Conservation (phyloP, 2,329 filamentous ascomycete genomes). For the Biscogniauxia marginata region DNA sequence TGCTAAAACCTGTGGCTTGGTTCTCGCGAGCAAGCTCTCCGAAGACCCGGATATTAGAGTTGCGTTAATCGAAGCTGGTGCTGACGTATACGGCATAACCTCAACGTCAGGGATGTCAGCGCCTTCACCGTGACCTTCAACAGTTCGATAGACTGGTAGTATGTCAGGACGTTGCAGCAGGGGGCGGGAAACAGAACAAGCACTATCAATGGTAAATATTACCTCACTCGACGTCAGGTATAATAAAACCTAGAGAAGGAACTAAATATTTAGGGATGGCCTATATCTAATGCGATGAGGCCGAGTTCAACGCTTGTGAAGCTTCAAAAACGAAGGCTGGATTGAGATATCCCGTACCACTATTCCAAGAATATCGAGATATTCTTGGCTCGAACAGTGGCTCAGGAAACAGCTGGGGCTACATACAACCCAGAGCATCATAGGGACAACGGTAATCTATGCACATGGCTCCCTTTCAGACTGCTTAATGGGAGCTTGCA, state of each 20-base stretch:
- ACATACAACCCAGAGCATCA: slow-evolving; percentile 36
- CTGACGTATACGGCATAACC: slow-evolving; percentile 35
- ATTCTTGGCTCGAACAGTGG: slow-evolving; percentile 33
- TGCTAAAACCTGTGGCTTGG: slow-evolving; percentile 37
- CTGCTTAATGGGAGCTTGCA: slow-evolving; percentile 36
- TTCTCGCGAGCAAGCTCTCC: slow-evolving; percentile 38
- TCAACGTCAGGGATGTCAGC: slow-evolving; percentile 31
- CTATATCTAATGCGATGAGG: slow-evolving; percentile 43
- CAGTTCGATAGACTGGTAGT: slow-evolving; percentile 37
- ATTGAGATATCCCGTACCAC: slow-evolving; percentile 43
- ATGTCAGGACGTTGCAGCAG: slow-evolving; percentile 32
- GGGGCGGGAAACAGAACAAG: slow-evolving; percentile 36
- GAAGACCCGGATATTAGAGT: slow-evolving; percentile 34
- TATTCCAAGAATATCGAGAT: slow-evolving; percentile 46
- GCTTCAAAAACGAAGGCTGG: slow-evolving; percentile 44
- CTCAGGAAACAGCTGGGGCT: slow-evolving; percentile 36
- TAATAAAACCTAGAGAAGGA: neutral
- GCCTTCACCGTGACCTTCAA: slow-evolving; percentile 26
- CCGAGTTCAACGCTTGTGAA: slow-evolving; percentile 45
- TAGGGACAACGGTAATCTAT: slow-evolving; percentile 35
- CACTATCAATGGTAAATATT: slow-evolving; percentile 37
- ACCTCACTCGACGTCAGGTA: neutral
- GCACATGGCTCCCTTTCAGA: slow-evolving; percentile 36
- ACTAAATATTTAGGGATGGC: slow-evolving; percentile 37
- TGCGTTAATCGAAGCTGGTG: slow-evolving; percentile 38